phyloP scores from a whole-genome alignment of 2,329 filamentous ascomycete species.

The Fusarium sp. region DNA sequence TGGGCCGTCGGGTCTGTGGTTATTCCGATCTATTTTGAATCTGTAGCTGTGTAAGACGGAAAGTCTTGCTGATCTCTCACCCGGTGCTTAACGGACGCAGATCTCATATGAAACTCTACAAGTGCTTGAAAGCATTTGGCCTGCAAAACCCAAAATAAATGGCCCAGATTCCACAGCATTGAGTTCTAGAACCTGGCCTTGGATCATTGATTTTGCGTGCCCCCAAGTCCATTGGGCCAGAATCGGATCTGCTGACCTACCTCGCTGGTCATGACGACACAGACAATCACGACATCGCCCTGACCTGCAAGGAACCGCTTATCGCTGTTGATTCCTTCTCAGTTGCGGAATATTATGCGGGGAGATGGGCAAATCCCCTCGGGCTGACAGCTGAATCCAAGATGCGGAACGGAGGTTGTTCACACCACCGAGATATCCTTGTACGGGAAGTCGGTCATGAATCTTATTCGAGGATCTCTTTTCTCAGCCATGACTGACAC shows the following conservation, averaged over 20 bases:
- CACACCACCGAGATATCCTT: constrained; percentile 31
- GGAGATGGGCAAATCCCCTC: constrained; percentile 11
- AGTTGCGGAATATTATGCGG: constrained; percentile 27
- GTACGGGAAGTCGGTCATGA: constrained; percentile 33
- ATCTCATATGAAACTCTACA: no score
- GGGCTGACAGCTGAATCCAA: background rate
- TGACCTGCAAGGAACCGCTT: constrained; percentile 39
- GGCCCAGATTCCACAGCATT: background rate
- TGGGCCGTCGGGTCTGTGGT: constrained; percentile 24
- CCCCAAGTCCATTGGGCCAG: constrained; percentile 1
- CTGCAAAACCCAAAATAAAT: background rate
- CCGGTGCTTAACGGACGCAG: no score
- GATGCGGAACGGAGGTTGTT: constrained; percentile 21
- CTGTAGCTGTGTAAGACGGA: no score
- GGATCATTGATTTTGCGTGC: background rate
- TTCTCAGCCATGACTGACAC: no score
- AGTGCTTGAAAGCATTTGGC: no score
- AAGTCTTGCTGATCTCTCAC: no score
- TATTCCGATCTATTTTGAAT: constrained; percentile 22
- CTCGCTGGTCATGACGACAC: constrained; percentile 31
- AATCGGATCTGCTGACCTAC: constrained; percentile 25
- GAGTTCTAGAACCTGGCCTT: background rate
- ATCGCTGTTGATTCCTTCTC: constrained; percentile 20
- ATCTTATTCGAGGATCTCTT: constrained; percentile 30
- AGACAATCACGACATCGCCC: constrained; percentile 30